Conservation (phyloP, 495 filamentous ascomycete species). For the Neurospora sp. region DNA sequence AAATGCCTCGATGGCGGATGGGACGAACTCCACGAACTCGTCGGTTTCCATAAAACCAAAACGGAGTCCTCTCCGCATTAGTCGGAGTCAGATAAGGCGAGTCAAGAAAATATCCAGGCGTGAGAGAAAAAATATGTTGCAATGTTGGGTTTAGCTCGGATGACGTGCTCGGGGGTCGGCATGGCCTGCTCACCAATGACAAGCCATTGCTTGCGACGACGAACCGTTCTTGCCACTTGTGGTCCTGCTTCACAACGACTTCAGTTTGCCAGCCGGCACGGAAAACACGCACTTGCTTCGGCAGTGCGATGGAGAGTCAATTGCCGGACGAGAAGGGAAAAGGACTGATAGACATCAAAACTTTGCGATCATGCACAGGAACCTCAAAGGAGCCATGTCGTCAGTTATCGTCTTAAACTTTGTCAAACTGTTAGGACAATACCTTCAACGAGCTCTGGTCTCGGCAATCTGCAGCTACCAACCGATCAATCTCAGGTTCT, state of each 20-base stretch:
- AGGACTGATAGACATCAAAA: neutral
- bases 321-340: neutral
- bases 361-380: neutral
- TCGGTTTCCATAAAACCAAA: neutral
- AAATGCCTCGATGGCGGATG: neutral
- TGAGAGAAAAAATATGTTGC: neutral
- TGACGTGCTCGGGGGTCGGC: slow-evolving; percentile 31
- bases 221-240: neutral
- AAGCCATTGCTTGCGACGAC: neutral
- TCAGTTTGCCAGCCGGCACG: neutral
- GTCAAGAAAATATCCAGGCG: neutral
- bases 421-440: neutral
- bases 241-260: neutral
- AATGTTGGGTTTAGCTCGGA: slow-evolving; percentile 26
- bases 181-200: neutral
- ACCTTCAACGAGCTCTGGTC: neutral
- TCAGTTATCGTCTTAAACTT: neutral
- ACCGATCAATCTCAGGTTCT: neutral
- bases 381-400: neutral
- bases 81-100: neutral
- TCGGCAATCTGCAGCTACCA: neutral
- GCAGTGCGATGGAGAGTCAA: neutral
- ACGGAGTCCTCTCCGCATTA: neutral
- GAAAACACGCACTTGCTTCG: neutral
- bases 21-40: neutral